Evolutionary conservation across 331 rosid genomes (phyloP).

Genomic region (Pyracantha coccinea): DNA sequence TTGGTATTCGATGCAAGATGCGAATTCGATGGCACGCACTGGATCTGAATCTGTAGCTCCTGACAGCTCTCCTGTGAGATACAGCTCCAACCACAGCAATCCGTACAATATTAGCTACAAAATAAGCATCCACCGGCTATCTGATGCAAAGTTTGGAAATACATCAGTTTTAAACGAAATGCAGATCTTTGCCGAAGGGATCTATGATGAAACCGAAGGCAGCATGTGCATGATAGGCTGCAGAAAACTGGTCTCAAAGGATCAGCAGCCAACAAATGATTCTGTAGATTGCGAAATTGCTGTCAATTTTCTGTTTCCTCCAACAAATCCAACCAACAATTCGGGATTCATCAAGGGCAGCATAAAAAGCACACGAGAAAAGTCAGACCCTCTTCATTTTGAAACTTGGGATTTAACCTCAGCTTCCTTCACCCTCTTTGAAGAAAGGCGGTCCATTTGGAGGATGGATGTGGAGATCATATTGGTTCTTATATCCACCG

Average conservation of each 20-base stretch:
- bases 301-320: conserved; percentile 37
- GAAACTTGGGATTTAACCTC: conserved; percentile 26
- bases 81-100: background rate
- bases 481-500: conserved; percentile 44
- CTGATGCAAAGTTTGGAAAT: background rate
- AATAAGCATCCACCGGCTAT: background rate
- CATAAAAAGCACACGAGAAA: conserved; percentile 39
- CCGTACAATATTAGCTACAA: conserved; percentile 31
- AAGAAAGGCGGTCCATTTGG: conserved; percentile 14
- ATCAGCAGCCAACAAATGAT: background rate
- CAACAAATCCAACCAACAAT: background rate
- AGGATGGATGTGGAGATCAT: conserved; percentile 46
- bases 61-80: background rate
- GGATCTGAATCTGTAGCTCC: background rate
- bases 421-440: background rate
- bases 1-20: background rate
- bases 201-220: conserved; percentile 50
- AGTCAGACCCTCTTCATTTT: conserved; percentile 42
- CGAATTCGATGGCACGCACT: background rate
- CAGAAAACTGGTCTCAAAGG: conserved; percentile 12
- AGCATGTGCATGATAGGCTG: conserved; percentile 69
- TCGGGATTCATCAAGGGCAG: conserved; percentile 29
- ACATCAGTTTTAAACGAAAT: background rate
- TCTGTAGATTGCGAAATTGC: conserved; percentile 45
- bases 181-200: conserved; percentile 51